Evolutionary conservation across 768 basidiomycete species (phyloP).

Genomic region (Coprinellus aureogranulatus): DNA sequence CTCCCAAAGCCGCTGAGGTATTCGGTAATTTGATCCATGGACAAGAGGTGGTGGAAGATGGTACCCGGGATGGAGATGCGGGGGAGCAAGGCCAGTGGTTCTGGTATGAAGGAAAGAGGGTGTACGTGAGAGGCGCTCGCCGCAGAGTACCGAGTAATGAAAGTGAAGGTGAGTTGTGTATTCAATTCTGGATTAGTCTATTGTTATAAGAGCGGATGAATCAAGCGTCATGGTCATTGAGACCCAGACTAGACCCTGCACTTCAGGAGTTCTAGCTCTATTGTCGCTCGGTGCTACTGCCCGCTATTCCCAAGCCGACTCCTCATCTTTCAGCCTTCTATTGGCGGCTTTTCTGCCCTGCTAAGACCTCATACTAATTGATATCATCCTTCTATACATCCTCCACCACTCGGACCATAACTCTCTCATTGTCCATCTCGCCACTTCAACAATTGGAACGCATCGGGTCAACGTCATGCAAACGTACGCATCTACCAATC

Average conservation of each 20-base stretch:
- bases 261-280: too few species aligned
- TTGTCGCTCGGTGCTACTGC: too few species aligned
- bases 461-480: background rate
- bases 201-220: background rate
- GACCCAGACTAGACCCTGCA: background rate
- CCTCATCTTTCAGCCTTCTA: too few species aligned
- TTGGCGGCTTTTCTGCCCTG: too few species aligned
- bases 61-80: background rate
- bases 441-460: background rate
- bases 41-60: background rate
- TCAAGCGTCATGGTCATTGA: background rate
- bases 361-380: background rate
- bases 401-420: background rate
- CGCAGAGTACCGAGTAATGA: slow-evolving; percentile 1
- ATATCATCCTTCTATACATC: background rate
- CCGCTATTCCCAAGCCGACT: too few species aligned
- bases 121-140: background rate
- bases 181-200: background rate
- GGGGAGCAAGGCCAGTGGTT: slow-evolving; percentile 1
- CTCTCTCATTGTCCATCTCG: background rate
- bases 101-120: slow-evolving; percentile 2
- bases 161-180: background rate
- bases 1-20: background rate
- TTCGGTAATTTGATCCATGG: background rate
- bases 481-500: background rate